Base-by-base conservation (phyloP, 2,329 filamentous ascomycete genomes). In the Claviceps fusiformis region DNA sequence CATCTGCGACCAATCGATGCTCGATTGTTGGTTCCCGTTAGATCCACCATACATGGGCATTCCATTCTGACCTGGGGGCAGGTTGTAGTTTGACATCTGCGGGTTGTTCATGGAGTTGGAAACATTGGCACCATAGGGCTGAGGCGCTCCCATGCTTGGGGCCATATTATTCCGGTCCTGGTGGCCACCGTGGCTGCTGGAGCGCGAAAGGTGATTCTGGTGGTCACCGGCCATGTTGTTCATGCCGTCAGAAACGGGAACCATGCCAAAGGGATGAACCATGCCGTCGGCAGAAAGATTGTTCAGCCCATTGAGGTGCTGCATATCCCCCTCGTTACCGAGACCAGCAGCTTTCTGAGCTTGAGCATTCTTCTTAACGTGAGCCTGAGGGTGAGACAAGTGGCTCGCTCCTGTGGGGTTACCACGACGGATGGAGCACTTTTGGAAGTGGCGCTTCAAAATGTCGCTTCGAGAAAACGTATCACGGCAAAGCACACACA, bases 381-480 rank as follows among this genome's bases (percentile, higher is more conserved):
- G 89, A 60, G 88, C 87, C 71, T 92, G 87, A 41, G 90, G 89
- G 72, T 96, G 90, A 62, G 91, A 95, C 71, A 98, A 73, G 74
- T 98, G 93, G 67, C 88, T 95, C 59, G 89, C 89, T 63, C 91
- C 91, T 17, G 90, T 95, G 54, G 93, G 92, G 73, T 97, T 97
- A 56, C 93, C 93, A 68, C 93, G 86, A 65, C 93, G 85, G 61
- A 96, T 89, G 44, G 93, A 96, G 75, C 93, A 98, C 77, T 98
- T 98, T 72, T 96, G 91, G 74, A 97, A 98, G 74, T 98, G 93
- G 61, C 93, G 89, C 78, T 98, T 98, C 65, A 98, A 76, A 61
- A 98, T 97, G 68, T 98, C 93, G 78, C 90, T 95, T 70, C 93
- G 86, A 51, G 89, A 95, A 73, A 98, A 98, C 39, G 91, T 97